Conservation (phyloP, 768 basidiomycete species). For the Agrocybe pediades region DNA sequence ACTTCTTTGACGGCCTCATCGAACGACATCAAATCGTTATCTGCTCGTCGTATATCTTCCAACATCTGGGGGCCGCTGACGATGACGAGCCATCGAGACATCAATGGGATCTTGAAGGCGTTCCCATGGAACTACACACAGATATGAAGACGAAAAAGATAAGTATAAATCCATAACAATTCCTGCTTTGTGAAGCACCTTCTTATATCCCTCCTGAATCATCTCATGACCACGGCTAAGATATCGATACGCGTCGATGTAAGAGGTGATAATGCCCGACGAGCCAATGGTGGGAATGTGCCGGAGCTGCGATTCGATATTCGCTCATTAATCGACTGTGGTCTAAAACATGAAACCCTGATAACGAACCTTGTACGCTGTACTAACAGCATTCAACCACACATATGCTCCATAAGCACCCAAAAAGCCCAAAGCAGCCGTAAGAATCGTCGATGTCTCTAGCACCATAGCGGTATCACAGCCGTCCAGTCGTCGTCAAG, state of each 20-base stretch:
- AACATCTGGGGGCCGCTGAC: slow-evolving; percentile 14
- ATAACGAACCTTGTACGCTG: neutral
- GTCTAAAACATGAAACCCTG: neutral
- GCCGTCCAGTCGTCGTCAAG: no score
- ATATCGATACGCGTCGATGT: slow-evolving; percentile 12
- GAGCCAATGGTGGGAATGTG: slow-evolving; percentile 16
- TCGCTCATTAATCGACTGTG: no score
- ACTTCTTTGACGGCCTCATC: slow-evolving; percentile 17
- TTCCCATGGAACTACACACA: slow-evolving; percentile 14
- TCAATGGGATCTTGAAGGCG: slow-evolving; percentile 16
- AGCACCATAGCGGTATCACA: neutral
- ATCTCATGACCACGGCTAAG: slow-evolving; percentile 12
- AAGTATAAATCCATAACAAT: neutral
- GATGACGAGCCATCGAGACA: slow-evolving; percentile 15
- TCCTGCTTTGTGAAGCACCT: neutral
- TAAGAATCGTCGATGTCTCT: neutral
- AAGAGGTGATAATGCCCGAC: slow-evolving; percentile 11
- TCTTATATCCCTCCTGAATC: slow-evolving; percentile 16
- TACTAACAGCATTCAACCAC: neutral
- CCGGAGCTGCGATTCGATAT: slow-evolving; percentile 2
- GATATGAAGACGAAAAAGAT: neutral
- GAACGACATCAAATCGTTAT: slow-evolving; percentile 18
- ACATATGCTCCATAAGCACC: neutral
- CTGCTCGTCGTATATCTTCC: slow-evolving; percentile 15
- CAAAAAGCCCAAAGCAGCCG: neutral